Base-by-base conservation (phyloP, 2,329 filamentous ascomycete species). In the Cladophialophora immunda region DNA sequence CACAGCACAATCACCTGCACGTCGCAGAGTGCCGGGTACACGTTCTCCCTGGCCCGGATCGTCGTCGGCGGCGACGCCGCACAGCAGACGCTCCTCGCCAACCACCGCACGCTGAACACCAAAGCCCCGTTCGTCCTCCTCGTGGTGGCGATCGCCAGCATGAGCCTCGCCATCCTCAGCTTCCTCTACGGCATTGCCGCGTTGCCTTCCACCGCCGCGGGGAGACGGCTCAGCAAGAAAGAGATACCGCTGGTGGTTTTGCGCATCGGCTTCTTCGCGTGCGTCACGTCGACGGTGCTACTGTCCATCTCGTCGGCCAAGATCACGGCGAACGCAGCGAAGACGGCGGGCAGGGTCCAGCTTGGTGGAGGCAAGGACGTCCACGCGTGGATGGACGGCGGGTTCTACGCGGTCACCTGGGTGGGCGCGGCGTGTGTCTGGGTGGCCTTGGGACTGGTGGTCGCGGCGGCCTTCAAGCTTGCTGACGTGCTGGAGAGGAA, bases 21-120 rank as follows among this genome's bases (percentile, higher is more conserved):
- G 27, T n/a, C 52, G 8, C 61, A 64, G 41, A 58, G 29, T n/a
- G 32, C 50, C 6, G 61, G 61, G n/a, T 64, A 64, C 52, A 64
- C 61, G 17, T 58, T 64, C 61, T 64, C 61, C 2, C 32, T 64
- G 17, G 38, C 36, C 22, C 8, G 53, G 17, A 50, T 64, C 27
- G 11, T 52, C 34, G 54, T 19, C 9, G n/a, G 25, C 36, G 34
- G 32, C 27, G 54, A 54, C 29, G 29, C 53, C 4, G 25, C 15
- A 56, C 60, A 47, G 58, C 27, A 50, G 27, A 6, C 4, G 6
- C 22, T 30, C 17, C 22, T 32, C 17, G 25, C 38, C 4, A 4
- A 50, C 30, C 45, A 57, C 2, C 27, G 13, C 29, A 50, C 54
- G 30, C 29, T 64, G 9, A 36, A 64, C 11, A 58, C 53, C 25